These are phyloP conservation scores for Aspergillus japonicus DNA, from an alignment of 2,329 filamentous ascomycete species.

Conservation along the genomic window DNA sequence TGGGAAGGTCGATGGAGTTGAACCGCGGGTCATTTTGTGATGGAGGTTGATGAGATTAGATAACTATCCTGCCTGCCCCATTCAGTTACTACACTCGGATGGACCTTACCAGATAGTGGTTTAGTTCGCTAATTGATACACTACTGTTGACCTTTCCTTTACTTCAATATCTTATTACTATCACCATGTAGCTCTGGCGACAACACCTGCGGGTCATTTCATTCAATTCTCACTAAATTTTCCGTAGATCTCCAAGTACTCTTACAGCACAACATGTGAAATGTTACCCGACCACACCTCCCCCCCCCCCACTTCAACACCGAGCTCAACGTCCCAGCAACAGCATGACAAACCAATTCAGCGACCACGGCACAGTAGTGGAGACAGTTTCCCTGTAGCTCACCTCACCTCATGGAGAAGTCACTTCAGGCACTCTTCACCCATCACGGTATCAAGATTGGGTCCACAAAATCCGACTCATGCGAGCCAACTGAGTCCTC, in stretches of 20 bases:
- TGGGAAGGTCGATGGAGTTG: not conserved
- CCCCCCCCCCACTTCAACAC: not conserved
- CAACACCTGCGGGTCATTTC: not conserved
- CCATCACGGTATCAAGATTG: not conserved
- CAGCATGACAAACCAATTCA: not conserved
- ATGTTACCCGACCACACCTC: not conserved
- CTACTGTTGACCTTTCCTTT: too few species aligned
- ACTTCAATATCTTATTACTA: too few species aligned
- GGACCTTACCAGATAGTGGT: too few species aligned
- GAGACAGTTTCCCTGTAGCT: not conserved
- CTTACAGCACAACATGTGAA: not conserved
- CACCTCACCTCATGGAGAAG: not conserved
- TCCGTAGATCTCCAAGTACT: not conserved
- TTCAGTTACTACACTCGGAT: too few species aligned
- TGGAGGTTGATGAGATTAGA: not conserved
- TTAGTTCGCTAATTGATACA: too few species aligned
- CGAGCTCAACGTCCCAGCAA: not conserved
- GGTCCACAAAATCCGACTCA: not conserved
- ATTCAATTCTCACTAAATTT: not conserved
- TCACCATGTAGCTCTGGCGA: too few species aligned
- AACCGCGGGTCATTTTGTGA: not conserved
- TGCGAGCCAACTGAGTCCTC: not conserved
- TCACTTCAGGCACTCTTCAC: not conserved
- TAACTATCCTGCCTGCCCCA: not conserved
- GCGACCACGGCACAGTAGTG: not conserved